Conservation (phyloP, 2,329 filamentous ascomycete species). For the Penicillium sp. region DNA sequence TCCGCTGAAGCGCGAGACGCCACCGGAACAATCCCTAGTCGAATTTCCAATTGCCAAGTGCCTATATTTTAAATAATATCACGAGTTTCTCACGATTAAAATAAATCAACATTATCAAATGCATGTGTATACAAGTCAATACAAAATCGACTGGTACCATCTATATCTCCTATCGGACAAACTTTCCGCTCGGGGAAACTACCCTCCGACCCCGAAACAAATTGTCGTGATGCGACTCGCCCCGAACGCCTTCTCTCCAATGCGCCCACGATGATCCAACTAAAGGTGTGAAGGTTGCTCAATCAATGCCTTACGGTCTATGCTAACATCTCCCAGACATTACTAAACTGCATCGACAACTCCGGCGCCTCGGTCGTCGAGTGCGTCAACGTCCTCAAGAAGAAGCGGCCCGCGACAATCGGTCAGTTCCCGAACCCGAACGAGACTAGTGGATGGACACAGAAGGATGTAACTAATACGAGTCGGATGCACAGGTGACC, state of each 20-base stretch:
- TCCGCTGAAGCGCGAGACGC: too few relatives aligned
- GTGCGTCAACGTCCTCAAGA: conserved; percentile 88
- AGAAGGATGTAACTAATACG: neutral
- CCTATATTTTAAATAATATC: too few relatives aligned
- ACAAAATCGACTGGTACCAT: neutral
- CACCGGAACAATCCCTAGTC: too few relatives aligned
- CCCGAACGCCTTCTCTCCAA: conserved; percentile 19
- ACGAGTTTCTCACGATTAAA: too few relatives aligned
- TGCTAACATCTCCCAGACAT: conserved; percentile 60
- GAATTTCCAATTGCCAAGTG: too few relatives aligned
- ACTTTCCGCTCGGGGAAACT: conserved; percentile 21
- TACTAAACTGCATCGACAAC: conserved; percentile 99
- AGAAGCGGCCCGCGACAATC: conserved; percentile 80
- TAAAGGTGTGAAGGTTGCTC: conserved; percentile 60
- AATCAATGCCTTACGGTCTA: neutral
- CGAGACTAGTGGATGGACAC: neutral
- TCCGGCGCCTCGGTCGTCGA: conserved; percentile 96
- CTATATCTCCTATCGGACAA: conserved; percentile 15
- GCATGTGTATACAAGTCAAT: too few relatives aligned
- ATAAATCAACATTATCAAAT: too few relatives aligned
- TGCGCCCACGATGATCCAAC: conserved; percentile 76
- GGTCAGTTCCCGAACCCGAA: conserved; percentile 56
- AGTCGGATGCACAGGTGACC: conserved; percentile 65
- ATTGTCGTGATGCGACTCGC: conserved; percentile 18
- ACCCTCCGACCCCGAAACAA: conserved; percentile 19